Evolutionary conservation across 2,329 filamentous ascomycete genomes (phyloP).

Genomic region (Aspergillus fischeri): DNA sequence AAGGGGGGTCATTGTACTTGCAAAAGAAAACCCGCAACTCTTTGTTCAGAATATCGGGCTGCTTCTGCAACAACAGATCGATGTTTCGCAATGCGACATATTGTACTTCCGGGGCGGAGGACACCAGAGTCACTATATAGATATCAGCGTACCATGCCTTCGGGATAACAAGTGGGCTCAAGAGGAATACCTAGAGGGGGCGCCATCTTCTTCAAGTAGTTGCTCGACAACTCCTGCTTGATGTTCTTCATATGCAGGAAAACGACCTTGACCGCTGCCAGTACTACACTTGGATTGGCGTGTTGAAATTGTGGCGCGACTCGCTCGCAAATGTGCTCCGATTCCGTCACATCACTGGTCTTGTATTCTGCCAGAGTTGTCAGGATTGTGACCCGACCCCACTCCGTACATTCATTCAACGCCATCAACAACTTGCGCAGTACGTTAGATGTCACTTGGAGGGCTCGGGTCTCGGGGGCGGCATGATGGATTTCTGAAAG

Average conservation of each 20-base stretch:
- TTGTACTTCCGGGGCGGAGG: constrained; percentile 93
- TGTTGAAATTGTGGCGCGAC: constrained; percentile 97
- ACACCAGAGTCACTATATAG: constrained; percentile 80
- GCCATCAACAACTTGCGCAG: constrained; percentile 96
- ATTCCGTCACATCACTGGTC: constrained; percentile 84
- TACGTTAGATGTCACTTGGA: constrained; percentile 75
- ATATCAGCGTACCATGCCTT: constrained; percentile 17
- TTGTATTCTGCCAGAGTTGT: constrained; percentile 85
- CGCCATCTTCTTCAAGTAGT: constrained; percentile 97
- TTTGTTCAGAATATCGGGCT: constrained; percentile 94
- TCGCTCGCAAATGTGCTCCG: constrained; percentile 96
- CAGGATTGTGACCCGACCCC: constrained; percentile 92
- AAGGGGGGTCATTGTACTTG: constrained; percentile 98
- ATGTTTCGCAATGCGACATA: constrained; percentile 97
- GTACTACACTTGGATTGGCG: constrained; percentile 92
- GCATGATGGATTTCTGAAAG: constrained; percentile 87
- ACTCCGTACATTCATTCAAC: constrained; percentile 96
- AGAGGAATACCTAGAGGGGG: constrained; percentile 71
- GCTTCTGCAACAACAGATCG: constrained; percentile 89
- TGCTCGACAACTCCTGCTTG: constrained; percentile 70
- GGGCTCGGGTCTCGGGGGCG: constrained; percentile 82
- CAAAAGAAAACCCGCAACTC: constrained; percentile 98
- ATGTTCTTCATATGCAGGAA: constrained; percentile 93
- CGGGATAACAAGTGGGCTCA: neutral
- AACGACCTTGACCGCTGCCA: constrained; percentile 96